phyloP scores from a whole-genome alignment of 371 early-diverging fungal species.

The Aphelidium insulamus region DNA sequence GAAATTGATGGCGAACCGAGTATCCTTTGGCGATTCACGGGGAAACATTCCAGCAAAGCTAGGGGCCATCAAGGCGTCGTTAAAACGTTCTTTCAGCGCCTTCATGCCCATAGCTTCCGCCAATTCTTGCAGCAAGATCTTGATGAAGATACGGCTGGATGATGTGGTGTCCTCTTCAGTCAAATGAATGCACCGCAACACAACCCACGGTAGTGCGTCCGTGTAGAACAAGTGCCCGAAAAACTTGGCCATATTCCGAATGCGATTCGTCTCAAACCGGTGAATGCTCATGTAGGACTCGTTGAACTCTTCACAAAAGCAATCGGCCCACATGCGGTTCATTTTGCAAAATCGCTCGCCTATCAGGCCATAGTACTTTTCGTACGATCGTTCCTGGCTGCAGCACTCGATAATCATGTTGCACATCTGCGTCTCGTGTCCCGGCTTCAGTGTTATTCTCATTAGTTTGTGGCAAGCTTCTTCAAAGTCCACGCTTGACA shows the following conservation, averaged over 20 bases:
- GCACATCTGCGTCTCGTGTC: constrained; percentile 71
- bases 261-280: constrained; percentile 74
- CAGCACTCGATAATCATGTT: constrained; percentile 95
- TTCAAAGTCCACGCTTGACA: constrained; percentile 86
- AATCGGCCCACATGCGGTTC: constrained; percentile 50
- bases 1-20: constrained; percentile 92
- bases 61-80: constrained; percentile 30
- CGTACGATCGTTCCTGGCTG: constrained; percentile 82
- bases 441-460: constrained; percentile 53
- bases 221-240: constrained; percentile 76
- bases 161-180: constrained; percentile 86
- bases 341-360: constrained; percentile 85
- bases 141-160: constrained; percentile 89
- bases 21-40: constrained; percentile 58
- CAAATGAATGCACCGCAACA: constrained; percentile 46
- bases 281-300: constrained; percentile 76
- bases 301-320: constrained; percentile 50
- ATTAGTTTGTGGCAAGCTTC: constrained; percentile 89
- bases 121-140: constrained; percentile 79
- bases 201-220: constrained; percentile 68
- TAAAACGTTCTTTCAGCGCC: constrained; percentile 47
- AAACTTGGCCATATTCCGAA: constrained; percentile 76
- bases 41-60: constrained; percentile 74
- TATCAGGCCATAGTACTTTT: constrained; percentile 74
- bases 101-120: constrained; percentile 61